Conservation (phyloP, 352 stramenopile genomes). For the Pythium scleroteichum region DNA sequence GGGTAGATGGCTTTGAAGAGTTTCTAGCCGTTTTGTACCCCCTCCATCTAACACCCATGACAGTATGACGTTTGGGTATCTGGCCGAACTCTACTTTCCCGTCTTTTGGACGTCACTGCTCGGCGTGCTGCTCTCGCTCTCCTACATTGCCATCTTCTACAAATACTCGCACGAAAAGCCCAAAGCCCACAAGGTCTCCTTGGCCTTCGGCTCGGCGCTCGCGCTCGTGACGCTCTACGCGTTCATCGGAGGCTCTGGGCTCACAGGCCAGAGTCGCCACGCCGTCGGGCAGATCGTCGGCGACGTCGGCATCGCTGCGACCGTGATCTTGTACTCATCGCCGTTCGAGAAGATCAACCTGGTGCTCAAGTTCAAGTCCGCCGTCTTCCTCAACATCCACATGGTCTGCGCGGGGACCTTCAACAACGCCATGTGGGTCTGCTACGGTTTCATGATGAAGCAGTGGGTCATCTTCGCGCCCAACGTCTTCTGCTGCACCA, state of each 20-base stretch:
- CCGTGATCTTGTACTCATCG: slow-evolving; percentile 23
- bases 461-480: slow-evolving; percentile 26
- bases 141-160: slow-evolving; percentile 22
- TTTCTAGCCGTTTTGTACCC: not conserved
- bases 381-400: slow-evolving; percentile 22
- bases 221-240: slow-evolving; percentile 13
- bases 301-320: slow-evolving; percentile 19
- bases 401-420: slow-evolving; percentile 18
- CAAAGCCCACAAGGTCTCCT: slow-evolving; percentile 14
- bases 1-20: slow-evolving; percentile 1
- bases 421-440: slow-evolving; percentile 24
- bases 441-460: slow-evolving; percentile 15
- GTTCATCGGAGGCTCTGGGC: slow-evolving; percentile 10
- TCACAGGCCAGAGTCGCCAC: slow-evolving; percentile 8
- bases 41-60: too few species aligned
- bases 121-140: slow-evolving; percentile 16
- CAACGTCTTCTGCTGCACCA: slow-evolving; percentile 22
- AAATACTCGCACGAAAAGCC: slow-evolving; percentile 13
- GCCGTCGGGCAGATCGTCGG: slow-evolving; percentile 17
- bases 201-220: slow-evolving; percentile 10
- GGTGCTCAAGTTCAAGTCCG: slow-evolving; percentile 22
- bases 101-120: slow-evolving; percentile 19
- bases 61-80: slow-evolving; percentile 18
- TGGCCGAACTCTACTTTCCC: slow-evolving; percentile 21
- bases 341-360: slow-evolving; percentile 25